These are phyloP conservation scores for Asterochloris sp. DNA, from an alignment of 139 green algal species.

Conservation along the genomic window DNA sequence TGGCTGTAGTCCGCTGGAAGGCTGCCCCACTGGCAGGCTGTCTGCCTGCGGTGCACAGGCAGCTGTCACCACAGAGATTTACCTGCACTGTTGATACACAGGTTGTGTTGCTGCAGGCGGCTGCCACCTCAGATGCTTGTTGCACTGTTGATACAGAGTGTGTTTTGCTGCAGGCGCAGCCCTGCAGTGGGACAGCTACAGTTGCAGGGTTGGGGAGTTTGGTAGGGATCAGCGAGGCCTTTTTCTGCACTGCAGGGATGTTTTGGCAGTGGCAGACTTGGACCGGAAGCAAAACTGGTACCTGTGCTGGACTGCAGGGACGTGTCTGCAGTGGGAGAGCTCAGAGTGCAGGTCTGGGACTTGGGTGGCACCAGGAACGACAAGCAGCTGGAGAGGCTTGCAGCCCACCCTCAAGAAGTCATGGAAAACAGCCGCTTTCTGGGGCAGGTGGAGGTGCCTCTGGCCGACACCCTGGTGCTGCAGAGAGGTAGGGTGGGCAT, in stretches of 20 bases:
- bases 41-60: too few relatives aligned
- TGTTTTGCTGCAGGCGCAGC: not conserved
- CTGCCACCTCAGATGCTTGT: too few relatives aligned
- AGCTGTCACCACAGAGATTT: too few relatives aligned
- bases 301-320: conserved; percentile 23
- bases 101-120: not conserved
- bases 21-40: too few relatives aligned
- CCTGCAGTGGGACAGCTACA: not conserved
- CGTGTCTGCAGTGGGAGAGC: conserved; percentile 41
- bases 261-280: too few relatives aligned
- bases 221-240: too few relatives aligned
- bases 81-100: not conserved
- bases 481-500: conserved; percentile 11
- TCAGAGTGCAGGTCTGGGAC: conserved; percentile 68
- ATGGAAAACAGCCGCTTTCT: conserved; percentile 52
- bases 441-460: conserved; percentile 53
- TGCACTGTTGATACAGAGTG: not conserved
- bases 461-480: conserved; percentile 57
- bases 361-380: conserved; percentile 33
- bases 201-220: not conserved
- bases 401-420: conserved; percentile 31
- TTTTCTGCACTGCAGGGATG: too few relatives aligned
- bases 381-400: conserved; percentile 34
- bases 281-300: too few relatives aligned
- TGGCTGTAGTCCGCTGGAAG: too few relatives aligned